Evolutionary conservation across 2,329 filamentous ascomycete genomes (phyloP).

Genomic region (Ceratocystis lukuohia): DNA sequence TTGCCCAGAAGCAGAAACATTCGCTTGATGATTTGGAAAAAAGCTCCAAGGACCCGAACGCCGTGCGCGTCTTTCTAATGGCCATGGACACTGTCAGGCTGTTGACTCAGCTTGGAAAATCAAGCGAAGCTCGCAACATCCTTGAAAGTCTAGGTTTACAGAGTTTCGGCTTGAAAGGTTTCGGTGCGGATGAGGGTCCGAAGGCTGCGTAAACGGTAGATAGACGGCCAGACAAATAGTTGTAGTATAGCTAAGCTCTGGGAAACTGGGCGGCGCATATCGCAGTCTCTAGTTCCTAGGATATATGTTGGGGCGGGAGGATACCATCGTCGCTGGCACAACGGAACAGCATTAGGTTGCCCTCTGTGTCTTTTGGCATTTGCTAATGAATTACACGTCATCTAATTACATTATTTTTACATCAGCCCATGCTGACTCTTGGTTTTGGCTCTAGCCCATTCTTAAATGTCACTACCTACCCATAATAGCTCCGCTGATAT

Average conservation of each 20-base stretch:
- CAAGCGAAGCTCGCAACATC: constrained; percentile 26
- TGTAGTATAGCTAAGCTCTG: background rate
- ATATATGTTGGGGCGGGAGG: background rate
- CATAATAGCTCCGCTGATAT: background rate
- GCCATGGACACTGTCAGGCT: constrained; percentile 28
- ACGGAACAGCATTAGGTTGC: constrained; percentile 6
- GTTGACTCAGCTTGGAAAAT: constrained; percentile 26
- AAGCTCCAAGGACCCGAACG: constrained; percentile 1
- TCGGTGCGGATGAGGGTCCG: too few species aligned
- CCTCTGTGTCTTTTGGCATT: background rate
- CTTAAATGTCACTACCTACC: background rate
- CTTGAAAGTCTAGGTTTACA: constrained; percentile 21
- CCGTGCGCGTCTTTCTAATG: constrained; percentile 20
- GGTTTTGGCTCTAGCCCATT: background rate
- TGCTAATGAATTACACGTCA: background rate
- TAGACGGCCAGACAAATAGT: too few species aligned
- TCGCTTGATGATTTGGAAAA: background rate
- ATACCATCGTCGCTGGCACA: background rate
- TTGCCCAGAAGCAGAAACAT: background rate
- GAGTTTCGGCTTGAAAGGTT: background rate
- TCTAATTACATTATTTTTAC: background rate
- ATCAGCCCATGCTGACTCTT: background rate
- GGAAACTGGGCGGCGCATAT: background rate
- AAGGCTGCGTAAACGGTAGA: too few species aligned
- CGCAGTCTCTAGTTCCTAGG: background rate